Percentiles rank a stretch among this genome's conserved stretches.
phyloP scores from a whole-genome alignment of 73 alveolate genomes.

The Effrenium voratum region DNA sequence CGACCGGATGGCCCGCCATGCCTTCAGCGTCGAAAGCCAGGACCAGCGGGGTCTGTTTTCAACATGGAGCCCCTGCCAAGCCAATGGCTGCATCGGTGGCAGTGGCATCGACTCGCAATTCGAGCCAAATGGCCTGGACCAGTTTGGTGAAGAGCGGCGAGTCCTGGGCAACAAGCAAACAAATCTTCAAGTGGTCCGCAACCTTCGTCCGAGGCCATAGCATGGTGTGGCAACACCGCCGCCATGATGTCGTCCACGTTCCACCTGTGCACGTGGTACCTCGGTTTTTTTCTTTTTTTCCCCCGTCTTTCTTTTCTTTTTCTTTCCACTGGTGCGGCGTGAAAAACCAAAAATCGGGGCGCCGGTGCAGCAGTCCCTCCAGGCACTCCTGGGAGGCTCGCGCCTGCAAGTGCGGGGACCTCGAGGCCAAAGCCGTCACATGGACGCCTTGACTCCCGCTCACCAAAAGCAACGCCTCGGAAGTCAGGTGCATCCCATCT shows the following conservation, averaged over 20 bases:
- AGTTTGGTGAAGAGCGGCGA: conserved; percentile 63
- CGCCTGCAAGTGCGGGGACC: conserved; percentile 69
- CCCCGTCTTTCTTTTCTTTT: background rate
- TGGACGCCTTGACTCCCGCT: background rate
- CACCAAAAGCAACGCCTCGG: background rate
- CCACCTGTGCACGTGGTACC: conserved; percentile 59
- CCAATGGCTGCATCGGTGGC: no score
- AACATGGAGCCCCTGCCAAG: background rate
- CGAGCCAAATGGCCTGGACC: no score
- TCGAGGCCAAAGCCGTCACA: background rate
- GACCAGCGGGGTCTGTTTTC: conserved; percentile 29
- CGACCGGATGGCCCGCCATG: background rate
- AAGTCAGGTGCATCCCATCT: background rate
- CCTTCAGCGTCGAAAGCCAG: conserved; percentile 28
- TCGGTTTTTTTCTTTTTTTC: background rate
- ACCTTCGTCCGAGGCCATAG: background rate
- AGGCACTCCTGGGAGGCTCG: conserved; percentile 36
- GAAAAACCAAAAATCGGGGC: background rate
- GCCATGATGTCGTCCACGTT: conserved; percentile 66
- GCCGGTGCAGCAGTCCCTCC: conserved; percentile 55
- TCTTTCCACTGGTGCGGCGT: background rate
- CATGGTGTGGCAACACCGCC: conserved; percentile 55
- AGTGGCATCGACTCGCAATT: no score
- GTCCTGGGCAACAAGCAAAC: background rate
- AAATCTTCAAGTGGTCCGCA: background rate